Evolutionary conservation across 2,329 filamentous ascomycete genomes (phyloP).

Genomic region (Stagonosporopsis chrysanthemi): DNA sequence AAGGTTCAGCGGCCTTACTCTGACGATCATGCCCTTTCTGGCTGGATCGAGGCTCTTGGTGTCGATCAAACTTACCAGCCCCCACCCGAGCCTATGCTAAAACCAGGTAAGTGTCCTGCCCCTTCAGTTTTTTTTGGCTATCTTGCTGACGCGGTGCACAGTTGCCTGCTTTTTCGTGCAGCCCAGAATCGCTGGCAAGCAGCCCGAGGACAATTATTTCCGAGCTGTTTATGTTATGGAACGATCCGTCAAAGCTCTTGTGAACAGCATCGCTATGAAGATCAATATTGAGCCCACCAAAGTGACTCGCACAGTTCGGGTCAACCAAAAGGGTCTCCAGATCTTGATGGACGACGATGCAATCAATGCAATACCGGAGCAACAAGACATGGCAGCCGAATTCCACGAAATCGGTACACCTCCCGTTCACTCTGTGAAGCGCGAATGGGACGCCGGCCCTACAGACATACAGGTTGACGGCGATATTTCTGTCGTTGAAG

Average conservation of each 20-base stretch:
- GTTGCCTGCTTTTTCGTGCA: conserved; percentile 90
- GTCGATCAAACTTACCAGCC: conserved; percentile 88
- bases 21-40: conserved; percentile 71
- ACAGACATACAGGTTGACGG: conserved; percentile 59
- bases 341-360: conserved; percentile 92
- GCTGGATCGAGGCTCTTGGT: conserved; percentile 89
- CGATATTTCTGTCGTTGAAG: conserved; percentile 54
- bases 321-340: conserved; percentile 77
- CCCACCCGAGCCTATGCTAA: conserved; percentile 73
- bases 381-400: conserved; percentile 83
- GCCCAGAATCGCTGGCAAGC: conserved; percentile 59
- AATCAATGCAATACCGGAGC: conserved; percentile 81
- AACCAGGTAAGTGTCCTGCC: conserved; percentile 60
- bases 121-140: conserved; percentile 11
- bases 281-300: conserved; percentile 78
- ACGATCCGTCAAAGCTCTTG: conserved; percentile 77
- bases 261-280: conserved; percentile 76
- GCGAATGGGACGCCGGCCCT: conserved; percentile 61
- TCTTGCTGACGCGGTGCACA: conserved; percentile 51
- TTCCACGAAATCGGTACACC: conserved; percentile 68
- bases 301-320: conserved; percentile 74
- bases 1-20: conserved; percentile 66
- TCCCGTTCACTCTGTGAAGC: conserved; percentile 56
- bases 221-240: conserved; percentile 85
- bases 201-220: conserved; percentile 71